Conservation (phyloP, 2,329 filamentous ascomycete species). For the Fusarium odoratissimum region DNA sequence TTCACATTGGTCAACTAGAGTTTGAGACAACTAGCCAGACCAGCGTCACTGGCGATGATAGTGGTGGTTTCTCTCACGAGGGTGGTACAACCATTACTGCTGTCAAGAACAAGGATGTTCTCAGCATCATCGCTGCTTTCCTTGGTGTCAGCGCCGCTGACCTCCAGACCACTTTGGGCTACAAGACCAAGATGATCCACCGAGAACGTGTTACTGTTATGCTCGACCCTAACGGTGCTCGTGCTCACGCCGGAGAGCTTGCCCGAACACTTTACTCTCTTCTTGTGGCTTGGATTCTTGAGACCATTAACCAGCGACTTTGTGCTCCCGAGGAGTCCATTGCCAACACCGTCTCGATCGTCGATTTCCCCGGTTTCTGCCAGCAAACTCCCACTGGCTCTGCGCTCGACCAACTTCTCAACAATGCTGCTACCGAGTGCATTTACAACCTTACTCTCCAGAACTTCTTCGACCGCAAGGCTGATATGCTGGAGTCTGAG, state of each 20-base stretch:
- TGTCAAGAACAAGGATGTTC: conserved; percentile 92
- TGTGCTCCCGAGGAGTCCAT: conserved; percentile 90
- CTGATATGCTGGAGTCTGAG: conserved; percentile 92
- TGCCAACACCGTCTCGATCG: conserved; percentile 91
- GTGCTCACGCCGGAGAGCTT: conserved; percentile 92
- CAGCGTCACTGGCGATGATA: conserved; percentile 84
- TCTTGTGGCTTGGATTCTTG: conserved; percentile 92
- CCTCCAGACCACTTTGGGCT: conserved; percentile 88
- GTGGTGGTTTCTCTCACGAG: conserved; percentile 95
- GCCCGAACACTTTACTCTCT: conserved; percentile 94
- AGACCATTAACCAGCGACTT: conserved; percentile 88
- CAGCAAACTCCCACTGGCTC: conserved; percentile 87
- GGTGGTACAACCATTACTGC: conserved; percentile 86
- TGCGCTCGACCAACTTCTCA: conserved; percentile 89
- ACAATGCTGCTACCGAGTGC: conserved; percentile 91
- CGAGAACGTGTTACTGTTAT: conserved; percentile 98
- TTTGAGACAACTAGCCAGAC: conserved; percentile 87
- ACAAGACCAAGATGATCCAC: conserved; percentile 96
- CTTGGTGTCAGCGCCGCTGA: conserved; percentile 84
- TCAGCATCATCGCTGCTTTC: conserved; percentile 92
- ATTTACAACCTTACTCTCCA: conserved; percentile 94
- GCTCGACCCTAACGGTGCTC: conserved; percentile 91
- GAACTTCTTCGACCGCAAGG: conserved; percentile 95
- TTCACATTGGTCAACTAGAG: conserved; percentile 98
- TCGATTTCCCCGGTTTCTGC: conserved; percentile 96